A percentile compares a stretch with the other conserved stretches of the same genome.
Conservation (phyloP, 78 protist genomes). For the slime mould (Dictyostelium discoideum) region DNA sequence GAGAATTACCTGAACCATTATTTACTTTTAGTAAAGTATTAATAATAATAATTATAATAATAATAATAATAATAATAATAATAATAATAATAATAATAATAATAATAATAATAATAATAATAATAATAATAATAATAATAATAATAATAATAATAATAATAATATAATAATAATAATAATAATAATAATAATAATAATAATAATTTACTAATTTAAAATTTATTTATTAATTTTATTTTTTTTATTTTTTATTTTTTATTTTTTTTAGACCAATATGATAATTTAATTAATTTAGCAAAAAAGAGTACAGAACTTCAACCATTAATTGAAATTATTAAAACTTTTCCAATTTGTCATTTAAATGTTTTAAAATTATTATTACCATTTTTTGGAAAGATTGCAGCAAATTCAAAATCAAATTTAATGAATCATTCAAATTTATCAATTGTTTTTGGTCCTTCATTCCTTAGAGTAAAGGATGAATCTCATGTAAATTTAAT, state of each 20-base stretch:
- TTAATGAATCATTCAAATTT: constrained; percentile 50
- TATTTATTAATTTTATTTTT: neutral
- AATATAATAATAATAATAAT: neutral
- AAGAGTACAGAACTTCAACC: neutral
- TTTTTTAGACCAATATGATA: constrained; percentile 45
- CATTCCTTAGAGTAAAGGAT: constrained; percentile 4
- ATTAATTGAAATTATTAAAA: constrained; percentile 1
- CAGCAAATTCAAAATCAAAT: constrained; percentile 30
- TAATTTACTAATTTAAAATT: neutral
- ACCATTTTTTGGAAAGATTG: constrained; percentile 31
- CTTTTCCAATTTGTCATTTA: constrained; percentile 19
- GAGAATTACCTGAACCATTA: constrained; percentile 76
- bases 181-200: too few species aligned
- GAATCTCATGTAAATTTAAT: constrained; percentile 10
- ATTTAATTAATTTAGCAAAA: constrained; percentile 17
- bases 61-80: too few species aligned
- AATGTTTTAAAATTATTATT: neutral
- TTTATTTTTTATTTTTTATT: neutral
- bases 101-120: too few species aligned
- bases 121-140: too few species aligned
- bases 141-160: too few species aligned
- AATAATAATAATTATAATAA: neutral
- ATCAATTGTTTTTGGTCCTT: constrained; percentile 59
- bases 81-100: too few species aligned
- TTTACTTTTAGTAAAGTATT: constrained; percentile 54